phyloP scores from a whole-genome alignment of 2,329 filamentous ascomycete genomes.

The Kalaharituber pfeilii region DNA sequence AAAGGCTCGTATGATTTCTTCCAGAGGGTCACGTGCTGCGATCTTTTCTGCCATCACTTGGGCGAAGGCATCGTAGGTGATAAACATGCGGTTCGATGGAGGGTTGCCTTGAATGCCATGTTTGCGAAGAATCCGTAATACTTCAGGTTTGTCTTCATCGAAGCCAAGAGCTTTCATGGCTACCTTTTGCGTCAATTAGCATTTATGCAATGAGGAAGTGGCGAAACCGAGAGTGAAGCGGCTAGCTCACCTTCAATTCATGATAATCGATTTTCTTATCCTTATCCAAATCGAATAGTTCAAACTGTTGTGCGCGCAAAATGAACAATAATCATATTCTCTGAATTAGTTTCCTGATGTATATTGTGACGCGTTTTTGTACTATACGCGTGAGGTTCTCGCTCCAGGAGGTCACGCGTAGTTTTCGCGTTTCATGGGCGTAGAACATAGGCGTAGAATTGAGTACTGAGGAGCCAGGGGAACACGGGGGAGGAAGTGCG shows the following conservation, averaged over 20 bases:
- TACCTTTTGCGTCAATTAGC: slow-evolving; percentile 33
- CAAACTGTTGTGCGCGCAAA: slow-evolving; percentile 43
- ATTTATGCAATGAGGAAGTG: slow-evolving; percentile 7
- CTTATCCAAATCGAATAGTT: slow-evolving; percentile 91
- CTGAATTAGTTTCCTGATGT: not conserved
- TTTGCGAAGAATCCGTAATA: slow-evolving; percentile 62
- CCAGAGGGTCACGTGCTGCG: slow-evolving; percentile 62
- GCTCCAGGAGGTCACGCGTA: not conserved
- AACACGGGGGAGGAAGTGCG: not conserved
- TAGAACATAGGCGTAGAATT: not conserved
- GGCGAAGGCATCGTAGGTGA: slow-evolving; percentile 57
- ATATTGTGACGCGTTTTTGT: not conserved
- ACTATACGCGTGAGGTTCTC: not conserved
- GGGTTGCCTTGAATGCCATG: slow-evolving; percentile 47
- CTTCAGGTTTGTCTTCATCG: slow-evolving; percentile 70
- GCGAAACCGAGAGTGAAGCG: slow-evolving; percentile 6
- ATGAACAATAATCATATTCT: not conserved
- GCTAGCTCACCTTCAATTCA: slow-evolving; percentile 61
- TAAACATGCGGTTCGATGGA: slow-evolving; percentile 48
- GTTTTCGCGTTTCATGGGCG: not conserved
- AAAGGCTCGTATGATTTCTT: slow-evolving; percentile 84
- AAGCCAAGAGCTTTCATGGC: slow-evolving; percentile 91
- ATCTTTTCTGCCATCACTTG: slow-evolving; percentile 65
- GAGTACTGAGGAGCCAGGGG: not conserved
- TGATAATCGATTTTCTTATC: slow-evolving; percentile 92